Base-by-base conservation (phyloP, 116 monocot species). In the Phalaenopsis hybrid region DNA sequence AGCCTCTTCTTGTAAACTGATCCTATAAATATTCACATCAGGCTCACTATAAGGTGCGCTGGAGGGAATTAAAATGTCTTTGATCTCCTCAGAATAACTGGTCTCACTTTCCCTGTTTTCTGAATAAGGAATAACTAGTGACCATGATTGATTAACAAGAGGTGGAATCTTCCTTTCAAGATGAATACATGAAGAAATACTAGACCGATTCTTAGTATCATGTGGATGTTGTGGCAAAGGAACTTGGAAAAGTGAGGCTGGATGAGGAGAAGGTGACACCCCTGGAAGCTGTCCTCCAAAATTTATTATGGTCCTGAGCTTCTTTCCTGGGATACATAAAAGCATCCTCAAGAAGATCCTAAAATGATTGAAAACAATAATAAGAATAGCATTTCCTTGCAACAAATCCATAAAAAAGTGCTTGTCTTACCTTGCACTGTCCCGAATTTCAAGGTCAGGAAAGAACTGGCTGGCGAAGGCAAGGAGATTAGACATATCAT, bases 261-360 rank as follows among this genome's bases (percentile, higher is more conserved):
- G 82, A 75, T 90, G 88, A 33, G 89, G 82, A 72, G 92, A 86
- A 6, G 92, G 81, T 9, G 92, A 83, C 59, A 89, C 85, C 31
- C 88, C 90, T 28, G 86, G 80, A 63, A 84, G 81, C 57, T 94
- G 87, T 25, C 92, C 86, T 45, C 86, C 88, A 76, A 88, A 68
- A 79, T 72, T 77, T 17, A 97, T 81, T 75, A 89, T 74, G 37
- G 88, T 85, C 86, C 88, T 91, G 28, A 94, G 85, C 78, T 97
- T 97, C 84, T 90, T 94, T 44, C 97, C 94, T 5, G 97, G 97
- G 76, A 93, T 85, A 75, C 93, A 92, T 11, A 89, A 68, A 51
- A 97, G 90, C 93, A 94, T 90, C 78, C 97, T 84, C 82, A 97
- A 86, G 83, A 89, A 93, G 33, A 93, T 91, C 88, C 97, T 94